Evolutionary conservation across 495 filamentous ascomycete genomes (phyloP).

Genomic region (Penicillium paxilli): DNA sequence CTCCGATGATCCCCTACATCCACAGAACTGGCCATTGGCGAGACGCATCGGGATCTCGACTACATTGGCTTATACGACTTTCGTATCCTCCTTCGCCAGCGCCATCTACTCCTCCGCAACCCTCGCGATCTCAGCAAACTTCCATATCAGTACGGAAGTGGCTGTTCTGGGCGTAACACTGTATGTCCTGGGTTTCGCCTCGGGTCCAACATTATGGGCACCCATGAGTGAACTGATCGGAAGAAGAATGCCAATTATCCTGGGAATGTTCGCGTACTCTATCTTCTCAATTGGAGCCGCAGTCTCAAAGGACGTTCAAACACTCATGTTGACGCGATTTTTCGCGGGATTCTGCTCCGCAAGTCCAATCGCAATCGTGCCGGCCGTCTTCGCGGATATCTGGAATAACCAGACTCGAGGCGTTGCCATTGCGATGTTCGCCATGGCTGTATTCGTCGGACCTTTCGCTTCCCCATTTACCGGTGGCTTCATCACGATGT

Average conservation of each 20-base stretch:
- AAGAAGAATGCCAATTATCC: constrained; percentile 49
- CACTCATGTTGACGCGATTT: constrained; percentile 51
- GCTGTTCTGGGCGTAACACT: constrained; percentile 54
- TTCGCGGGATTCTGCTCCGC: constrained; percentile 51
- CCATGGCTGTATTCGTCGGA: constrained; percentile 49
- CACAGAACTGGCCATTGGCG: constrained; percentile 49
- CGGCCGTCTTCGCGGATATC: constrained; percentile 51
- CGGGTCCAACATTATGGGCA: constrained; percentile 56
- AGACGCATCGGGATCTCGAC: constrained; percentile 25
- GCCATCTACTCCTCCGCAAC: constrained; percentile 55
- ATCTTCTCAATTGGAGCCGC: constrained; percentile 57
- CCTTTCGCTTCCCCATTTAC: constrained; percentile 49
- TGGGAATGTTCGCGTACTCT: constrained; percentile 51
- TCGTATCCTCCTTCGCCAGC: constrained; percentile 52
- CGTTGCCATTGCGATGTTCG: constrained; percentile 51
- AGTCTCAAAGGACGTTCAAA: constrained; percentile 58
- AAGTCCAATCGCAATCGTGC: constrained; percentile 48
- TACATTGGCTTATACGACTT: constrained; percentile 49
- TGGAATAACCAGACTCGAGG: constrained; percentile 49
- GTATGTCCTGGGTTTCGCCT: constrained; percentile 54
- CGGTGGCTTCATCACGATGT: constrained; percentile 45
- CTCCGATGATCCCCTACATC: constrained; percentile 50
- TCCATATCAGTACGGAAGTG: constrained; percentile 50
- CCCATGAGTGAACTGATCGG: constrained; percentile 80
- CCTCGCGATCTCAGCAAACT: constrained; percentile 36